Evolutionary conservation across 257 asterid genomes (phyloP).

Genomic region (Leptodermis oblonga): DNA sequence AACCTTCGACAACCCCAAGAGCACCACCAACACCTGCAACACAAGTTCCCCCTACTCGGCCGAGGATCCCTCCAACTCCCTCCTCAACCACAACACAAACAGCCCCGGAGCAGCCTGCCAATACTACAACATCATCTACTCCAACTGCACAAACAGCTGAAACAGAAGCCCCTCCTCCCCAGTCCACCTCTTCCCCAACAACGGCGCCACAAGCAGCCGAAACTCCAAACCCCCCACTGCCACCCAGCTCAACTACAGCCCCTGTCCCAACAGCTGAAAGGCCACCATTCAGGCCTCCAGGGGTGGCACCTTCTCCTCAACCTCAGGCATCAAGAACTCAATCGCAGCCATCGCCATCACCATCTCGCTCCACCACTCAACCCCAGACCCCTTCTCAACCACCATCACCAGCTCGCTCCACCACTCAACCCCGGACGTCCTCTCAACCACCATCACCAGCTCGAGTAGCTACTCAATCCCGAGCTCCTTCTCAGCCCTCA

Average conservation of each 20-base stretch:
- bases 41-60: conserved; percentile 13
- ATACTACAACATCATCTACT: background rate
- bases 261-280: conserved; percentile 20
- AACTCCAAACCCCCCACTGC: conserved; percentile 15
- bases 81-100: conserved; percentile 16
- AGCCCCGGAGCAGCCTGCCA: conserved; percentile 3
- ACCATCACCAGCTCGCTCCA: conserved; percentile 32
- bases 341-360: conserved; percentile 38
- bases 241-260: conserved; percentile 9
- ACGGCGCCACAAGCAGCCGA: conserved; percentile 15
- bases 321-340: conserved; percentile 18
- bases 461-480: conserved; percentile 32
- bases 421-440: conserved; percentile 26
- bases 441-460: conserved; percentile 39
- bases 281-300: conserved; percentile 29
- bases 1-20: conserved; percentile 13
- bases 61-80: background rate
- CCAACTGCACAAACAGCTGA: conserved; percentile 13
- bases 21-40: conserved; percentile 2
- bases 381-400: conserved; percentile 25
- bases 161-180: conserved; percentile 16
- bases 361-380: conserved; percentile 27
- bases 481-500: conserved; percentile 41
- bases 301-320: conserved; percentile 16
- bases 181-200: conserved; percentile 18